These are phyloP conservation scores for Leccinum fuscescens DNA, from an alignment of 1,284 basidiomycete genomes.

Conservation along the genomic window DNA sequence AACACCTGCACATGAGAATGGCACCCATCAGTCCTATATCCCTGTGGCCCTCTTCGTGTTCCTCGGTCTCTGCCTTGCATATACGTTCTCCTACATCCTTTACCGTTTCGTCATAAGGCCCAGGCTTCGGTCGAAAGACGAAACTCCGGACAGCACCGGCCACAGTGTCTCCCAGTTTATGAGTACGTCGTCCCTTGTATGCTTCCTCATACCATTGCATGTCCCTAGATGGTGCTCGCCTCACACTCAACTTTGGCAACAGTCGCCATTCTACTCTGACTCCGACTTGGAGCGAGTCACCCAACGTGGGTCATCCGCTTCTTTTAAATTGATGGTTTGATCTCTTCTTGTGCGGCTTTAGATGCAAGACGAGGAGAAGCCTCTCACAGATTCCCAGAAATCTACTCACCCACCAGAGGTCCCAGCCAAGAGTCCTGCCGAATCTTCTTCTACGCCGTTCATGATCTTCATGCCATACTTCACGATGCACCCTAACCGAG, in stretches of 20 bases:
- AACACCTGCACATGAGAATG: neutral
- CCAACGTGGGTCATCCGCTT: constrained; percentile 14
- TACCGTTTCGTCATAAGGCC: constrained; percentile 26
- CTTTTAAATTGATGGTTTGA: neutral
- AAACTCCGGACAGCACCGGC: constrained; percentile 20
- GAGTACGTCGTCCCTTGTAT: constrained; percentile 19
- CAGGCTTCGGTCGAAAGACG: constrained; percentile 12
- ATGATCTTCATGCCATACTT: constrained; percentile 16
- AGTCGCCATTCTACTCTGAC: constrained; percentile 1
- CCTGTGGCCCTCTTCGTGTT: constrained; percentile 23
- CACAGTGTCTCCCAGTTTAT: constrained; percentile 30
- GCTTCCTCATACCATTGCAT: neutral
- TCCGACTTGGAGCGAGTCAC: neutral
- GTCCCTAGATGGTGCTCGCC: constrained; percentile 26
- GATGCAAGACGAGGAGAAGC: constrained; percentile 20
- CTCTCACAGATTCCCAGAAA: constrained; percentile 7
- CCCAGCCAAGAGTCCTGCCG: constrained; percentile 7
- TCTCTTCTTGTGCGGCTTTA: neutral
- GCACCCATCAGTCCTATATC: constrained; percentile 9
- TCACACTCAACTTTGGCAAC: constrained; percentile 23
- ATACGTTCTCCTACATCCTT: constrained; percentile 28
- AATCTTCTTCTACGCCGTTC: constrained; percentile 16
- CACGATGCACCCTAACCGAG: constrained; percentile 6
- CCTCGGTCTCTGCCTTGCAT: constrained; percentile 27
- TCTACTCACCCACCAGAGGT: constrained; percentile 2